Evolutionary conservation across 257 asterid species (phyloP).

Genomic region (Scutellaria minor): DNA sequence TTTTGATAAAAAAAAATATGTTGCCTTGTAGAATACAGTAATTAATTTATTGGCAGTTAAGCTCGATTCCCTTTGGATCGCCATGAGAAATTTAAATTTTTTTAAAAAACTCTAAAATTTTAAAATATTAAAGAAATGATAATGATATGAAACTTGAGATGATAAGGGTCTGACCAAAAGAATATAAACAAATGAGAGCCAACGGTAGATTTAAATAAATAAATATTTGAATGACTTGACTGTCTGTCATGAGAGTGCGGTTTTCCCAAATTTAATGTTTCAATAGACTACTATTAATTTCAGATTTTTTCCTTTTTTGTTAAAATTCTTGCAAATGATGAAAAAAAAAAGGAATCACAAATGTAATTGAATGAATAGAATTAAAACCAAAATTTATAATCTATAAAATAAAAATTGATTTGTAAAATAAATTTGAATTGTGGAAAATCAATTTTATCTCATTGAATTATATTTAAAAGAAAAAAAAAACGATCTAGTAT

Average conservation of each 20-base stretch:
- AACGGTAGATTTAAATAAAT: conserved; percentile 33
- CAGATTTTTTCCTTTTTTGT: too few relatives aligned
- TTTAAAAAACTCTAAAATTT: neutral
- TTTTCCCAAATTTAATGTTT: conserved; percentile 7
- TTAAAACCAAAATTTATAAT: too few relatives aligned
- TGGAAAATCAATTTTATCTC: too few relatives aligned
- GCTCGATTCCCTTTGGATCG: neutral
- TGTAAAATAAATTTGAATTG: too few relatives aligned
- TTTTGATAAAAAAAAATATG: neutral
- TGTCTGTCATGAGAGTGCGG: conserved; percentile 26
- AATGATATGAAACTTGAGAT: neutral
- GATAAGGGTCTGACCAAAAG: conserved; percentile 16
- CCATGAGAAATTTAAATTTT: neutral
- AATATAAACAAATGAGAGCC: conserved; percentile 23
- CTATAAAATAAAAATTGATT: too few relatives aligned
- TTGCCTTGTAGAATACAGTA: conserved; percentile 15
- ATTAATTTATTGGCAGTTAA: conserved; percentile 6
- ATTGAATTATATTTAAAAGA: too few relatives aligned
- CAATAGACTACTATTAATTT: too few relatives aligned
- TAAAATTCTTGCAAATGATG: too few relatives aligned
- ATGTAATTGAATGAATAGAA: too few relatives aligned
- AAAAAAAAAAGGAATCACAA: too few relatives aligned
- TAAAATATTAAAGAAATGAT: neutral
- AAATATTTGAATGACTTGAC: conserved; percentile 18
- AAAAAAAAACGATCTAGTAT: too few relatives aligned